Evolutionary conservation across 2,329 filamentous ascomycete genomes (phyloP).

Genomic region (Calonectria fujianensis): DNA sequence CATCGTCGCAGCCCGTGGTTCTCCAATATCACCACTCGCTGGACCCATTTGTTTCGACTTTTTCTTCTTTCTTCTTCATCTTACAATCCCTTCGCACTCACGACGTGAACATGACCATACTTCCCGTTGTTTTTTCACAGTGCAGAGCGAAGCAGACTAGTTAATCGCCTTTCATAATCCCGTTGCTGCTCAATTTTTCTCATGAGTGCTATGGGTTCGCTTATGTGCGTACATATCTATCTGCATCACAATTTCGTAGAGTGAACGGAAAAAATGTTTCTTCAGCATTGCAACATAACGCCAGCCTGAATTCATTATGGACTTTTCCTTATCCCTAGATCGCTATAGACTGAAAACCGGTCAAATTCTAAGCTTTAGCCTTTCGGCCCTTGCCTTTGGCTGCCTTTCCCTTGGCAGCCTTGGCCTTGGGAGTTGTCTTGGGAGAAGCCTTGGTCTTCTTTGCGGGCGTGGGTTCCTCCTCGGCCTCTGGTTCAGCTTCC

Average conservation of each 20-base stretch:
- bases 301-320: conserved; percentile 52
- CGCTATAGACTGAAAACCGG: conserved; percentile 53
- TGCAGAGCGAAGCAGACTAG: conserved; percentile 73
- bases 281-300: conserved; percentile 42
- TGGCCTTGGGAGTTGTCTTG: conserved; percentile 52
- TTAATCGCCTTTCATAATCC: conserved; percentile 76
- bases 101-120: conserved; percentile 57
- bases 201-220: conserved; percentile 75
- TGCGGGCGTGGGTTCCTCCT: conserved; percentile 44
- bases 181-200: conserved; percentile 65
- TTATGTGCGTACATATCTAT: conserved; percentile 74
- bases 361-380: conserved; percentile 60
- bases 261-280: conserved; percentile 2
- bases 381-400: conserved; percentile 59
- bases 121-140: conserved; percentile 66
- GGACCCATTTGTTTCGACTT: conserved; percentile 31
- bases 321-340: conserved; percentile 53
- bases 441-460: conserved; percentile 46
- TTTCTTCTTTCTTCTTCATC: conserved; percentile 61
- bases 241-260: conserved; percentile 25
- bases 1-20: conserved; percentile 32
- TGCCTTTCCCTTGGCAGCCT: conserved; percentile 59
- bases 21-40: conserved; percentile 41
- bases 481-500: conserved; percentile 51
- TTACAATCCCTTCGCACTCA: conserved; percentile 69